These are phyloP conservation scores for Macrocybe sp. DNA, from an alignment of 1,284 basidiomycete genomes.

Conservation along the genomic window DNA sequence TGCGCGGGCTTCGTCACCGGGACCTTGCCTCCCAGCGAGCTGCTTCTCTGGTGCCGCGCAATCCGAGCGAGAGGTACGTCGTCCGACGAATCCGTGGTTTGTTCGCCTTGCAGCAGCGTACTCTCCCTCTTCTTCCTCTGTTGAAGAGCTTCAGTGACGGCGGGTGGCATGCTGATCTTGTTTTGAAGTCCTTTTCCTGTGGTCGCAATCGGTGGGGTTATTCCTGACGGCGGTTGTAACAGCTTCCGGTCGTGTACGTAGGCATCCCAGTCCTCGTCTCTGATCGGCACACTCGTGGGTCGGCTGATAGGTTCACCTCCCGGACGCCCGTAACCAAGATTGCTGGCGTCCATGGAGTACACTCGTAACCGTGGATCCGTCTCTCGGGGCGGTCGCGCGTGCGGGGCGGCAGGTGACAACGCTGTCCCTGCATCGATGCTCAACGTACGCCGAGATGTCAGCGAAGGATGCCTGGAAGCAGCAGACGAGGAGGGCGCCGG, in stretches of 20 bases:
- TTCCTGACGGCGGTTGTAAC: constrained; percentile 74
- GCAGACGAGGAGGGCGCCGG: constrained; percentile 51
- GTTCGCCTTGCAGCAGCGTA: constrained; percentile 35
- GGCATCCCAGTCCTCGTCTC: constrained; percentile 69
- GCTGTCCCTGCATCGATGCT: constrained; percentile 54
- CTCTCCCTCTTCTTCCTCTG: constrained; percentile 66
- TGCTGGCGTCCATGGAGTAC: constrained; percentile 63
- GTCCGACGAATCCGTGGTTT: constrained; percentile 42
- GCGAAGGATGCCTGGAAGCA: constrained; percentile 62
- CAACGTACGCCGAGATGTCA: constrained; percentile 60
- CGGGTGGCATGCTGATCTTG: constrained; percentile 54
- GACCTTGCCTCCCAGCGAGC: constrained; percentile 28
- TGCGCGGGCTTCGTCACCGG: constrained; percentile 62
- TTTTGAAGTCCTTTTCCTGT: constrained; percentile 40
- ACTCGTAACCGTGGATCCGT: constrained; percentile 60
- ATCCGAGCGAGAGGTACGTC: constrained; percentile 50
- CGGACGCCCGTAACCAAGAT: constrained; percentile 36
- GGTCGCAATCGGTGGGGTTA: constrained; percentile 66
- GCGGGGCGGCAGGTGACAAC: constrained; percentile 43
- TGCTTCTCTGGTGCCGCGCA: constrained; percentile 28
- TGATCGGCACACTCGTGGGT: constrained; percentile 66
- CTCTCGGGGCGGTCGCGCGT: constrained; percentile 61
- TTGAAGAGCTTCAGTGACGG: constrained; percentile 68
- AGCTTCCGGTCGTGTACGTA: constrained; percentile 78
- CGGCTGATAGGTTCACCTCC: constrained; percentile 53